phyloP scores from a whole-genome alignment of 164 flowering plant genomes.

The Macadamia tetraphylla region DNA sequence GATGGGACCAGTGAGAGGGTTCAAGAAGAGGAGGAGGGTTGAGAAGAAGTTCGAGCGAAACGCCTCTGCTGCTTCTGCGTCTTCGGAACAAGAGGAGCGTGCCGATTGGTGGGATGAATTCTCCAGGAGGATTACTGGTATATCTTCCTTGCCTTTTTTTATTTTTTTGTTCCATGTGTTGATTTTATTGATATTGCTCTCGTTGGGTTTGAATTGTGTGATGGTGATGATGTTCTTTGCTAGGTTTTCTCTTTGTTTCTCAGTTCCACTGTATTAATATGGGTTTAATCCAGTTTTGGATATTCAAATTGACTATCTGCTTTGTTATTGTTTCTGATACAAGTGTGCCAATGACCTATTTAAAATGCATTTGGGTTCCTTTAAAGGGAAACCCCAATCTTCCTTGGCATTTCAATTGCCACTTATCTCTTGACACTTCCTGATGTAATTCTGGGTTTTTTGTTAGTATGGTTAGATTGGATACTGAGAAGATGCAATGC shows the following conservation, averaged over 20 bases:
- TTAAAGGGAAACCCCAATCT: slow-evolving; percentile 21
- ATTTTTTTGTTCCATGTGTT: slow-evolving; percentile 1
- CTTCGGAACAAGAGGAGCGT: slow-evolving; percentile 35
- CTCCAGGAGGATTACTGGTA: slow-evolving; percentile 53
- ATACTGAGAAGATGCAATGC: background rate
- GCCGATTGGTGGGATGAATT: slow-evolving; percentile 66
- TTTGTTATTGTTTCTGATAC: slow-evolving; percentile 7
- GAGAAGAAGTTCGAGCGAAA: slow-evolving; percentile 27
- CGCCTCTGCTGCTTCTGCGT: slow-evolving; percentile 30
- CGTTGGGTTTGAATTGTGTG: slow-evolving; percentile 7
- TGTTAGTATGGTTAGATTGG: background rate
- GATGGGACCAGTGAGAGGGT: slow-evolving; percentile 61
- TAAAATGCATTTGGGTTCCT: slow-evolving; percentile 21
- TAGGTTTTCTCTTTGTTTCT: slow-evolving; percentile 11
- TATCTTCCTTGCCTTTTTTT: slow-evolving; percentile 1
- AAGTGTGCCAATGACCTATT: slow-evolving; percentile 8
- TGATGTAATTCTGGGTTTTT: background rate
- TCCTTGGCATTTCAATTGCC: slow-evolving; percentile 2
- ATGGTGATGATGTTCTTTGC: slow-evolving; percentile 10
- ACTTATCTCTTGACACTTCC: background rate
- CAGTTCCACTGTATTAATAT: slow-evolving; percentile 5
- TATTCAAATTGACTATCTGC: slow-evolving; percentile 10
- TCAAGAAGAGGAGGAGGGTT: slow-evolving; percentile 40
- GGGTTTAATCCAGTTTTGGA: slow-evolving; percentile 9
- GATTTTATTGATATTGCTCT: slow-evolving; percentile 8